Evolutionary conservation across 202 grass and related monocot genomes (phyloP).

Genomic region (Bolboschoenoplectus hybrid): DNA sequence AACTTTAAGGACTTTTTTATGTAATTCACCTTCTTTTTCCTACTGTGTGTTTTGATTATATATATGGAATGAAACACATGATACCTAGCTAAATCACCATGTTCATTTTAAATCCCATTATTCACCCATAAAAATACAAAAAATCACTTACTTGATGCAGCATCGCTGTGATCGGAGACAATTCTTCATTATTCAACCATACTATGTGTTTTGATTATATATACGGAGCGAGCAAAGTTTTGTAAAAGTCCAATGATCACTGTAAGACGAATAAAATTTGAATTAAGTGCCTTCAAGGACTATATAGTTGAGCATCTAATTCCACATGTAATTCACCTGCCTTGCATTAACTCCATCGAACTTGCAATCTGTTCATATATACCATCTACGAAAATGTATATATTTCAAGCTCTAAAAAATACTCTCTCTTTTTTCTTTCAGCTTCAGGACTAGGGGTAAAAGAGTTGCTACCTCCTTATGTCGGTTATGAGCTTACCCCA

Average conservation of each 20-base stretch:
- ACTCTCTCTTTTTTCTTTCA: slow-evolving; percentile 28
- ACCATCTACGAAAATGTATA: neutral
- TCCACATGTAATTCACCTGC: neutral
- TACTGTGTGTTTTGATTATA: neutral
- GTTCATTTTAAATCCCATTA: neutral
- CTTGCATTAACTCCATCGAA: neutral
- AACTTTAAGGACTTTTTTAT: no score
- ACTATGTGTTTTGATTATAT: neutral
- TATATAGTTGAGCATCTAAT: neutral
- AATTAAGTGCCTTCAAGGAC: neutral
- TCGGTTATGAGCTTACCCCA: slow-evolving; percentile 48
- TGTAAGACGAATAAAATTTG: neutral
- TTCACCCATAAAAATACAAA: neutral
- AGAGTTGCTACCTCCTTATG: slow-evolving; percentile 53
- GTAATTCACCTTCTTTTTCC: neutral
- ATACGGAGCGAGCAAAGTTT: neutral
- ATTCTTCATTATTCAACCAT: neutral
- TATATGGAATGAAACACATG: neutral
- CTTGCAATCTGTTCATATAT: neutral
- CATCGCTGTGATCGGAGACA: neutral
- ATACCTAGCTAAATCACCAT: neutral
- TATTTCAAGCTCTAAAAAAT: neutral
- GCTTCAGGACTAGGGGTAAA: slow-evolving; percentile 60
- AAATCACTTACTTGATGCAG: neutral
- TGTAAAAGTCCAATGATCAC: neutral